Evolutionary conservation across 106 monocot species (phyloP), one percentile per base, ranked within the genome.

Genomic region (Apostasia ramifera): DNA sequence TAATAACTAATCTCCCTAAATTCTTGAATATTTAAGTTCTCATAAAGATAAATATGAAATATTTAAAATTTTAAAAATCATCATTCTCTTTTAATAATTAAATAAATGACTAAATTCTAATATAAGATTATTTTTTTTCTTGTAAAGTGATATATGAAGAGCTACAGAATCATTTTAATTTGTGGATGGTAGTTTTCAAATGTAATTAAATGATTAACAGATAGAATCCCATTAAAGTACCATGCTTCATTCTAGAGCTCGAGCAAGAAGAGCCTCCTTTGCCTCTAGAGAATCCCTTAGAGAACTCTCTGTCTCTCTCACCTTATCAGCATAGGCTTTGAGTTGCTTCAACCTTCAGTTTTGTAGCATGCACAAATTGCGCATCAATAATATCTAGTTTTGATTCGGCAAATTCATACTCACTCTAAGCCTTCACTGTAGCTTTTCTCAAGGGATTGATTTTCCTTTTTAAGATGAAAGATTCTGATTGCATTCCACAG

Each of bases 231-330:
- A 52, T 41, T n/a, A 40, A 68, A 47, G 10, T 66, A 97, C 97
- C 92, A 89, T 92, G 72, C 80, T 97, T 89, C 92, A 92, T 68
- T 92, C 85, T n/a, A 77, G 61, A 4, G 89, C 89, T 68, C 84
- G 81, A 61, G 73, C 51, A 84, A 97, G 79, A n/a, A 92, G 89
- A 68, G 82, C 84, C 53, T 81, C 80, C 74, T 97, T 97, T 46
- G 84, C 81, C 79, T 97, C 89, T 60, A 89, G 66, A 46, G 92
- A 84, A 67, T 92, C 92, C 46, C 51, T 64, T 8, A 70, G 8
- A 42, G 76, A 71, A 53, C 40, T 63, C 48, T 79, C 84, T 40
- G 87, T 86, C 45, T 79, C 76, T 73, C 68, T 86, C 67, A 86
- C 74, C 67, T 71, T 82, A 55, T 83, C 85, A 61, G 72, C 78